Base-by-base conservation (phyloP, 371 early-diverging fungal genomes). In the Fennellomyces sp. region DNA sequence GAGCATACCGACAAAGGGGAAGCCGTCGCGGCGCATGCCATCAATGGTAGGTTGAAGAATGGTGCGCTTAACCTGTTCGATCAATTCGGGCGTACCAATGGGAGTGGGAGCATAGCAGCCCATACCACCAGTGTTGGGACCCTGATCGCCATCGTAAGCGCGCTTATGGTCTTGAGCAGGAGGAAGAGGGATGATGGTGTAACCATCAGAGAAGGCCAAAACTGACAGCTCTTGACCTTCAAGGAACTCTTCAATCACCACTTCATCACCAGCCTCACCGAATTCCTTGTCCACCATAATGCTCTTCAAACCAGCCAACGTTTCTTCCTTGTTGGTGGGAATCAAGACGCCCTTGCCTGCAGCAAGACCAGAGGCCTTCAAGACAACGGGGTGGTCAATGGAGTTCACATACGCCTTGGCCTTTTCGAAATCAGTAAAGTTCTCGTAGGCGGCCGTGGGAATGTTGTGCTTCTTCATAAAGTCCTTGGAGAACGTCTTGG, bases 51-150 rank as follows among this genome's bases (percentile, higher is more conserved):
- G 94, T 73, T 93, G 86, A 36, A 98, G 75, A 38, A 97, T 85
- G 0, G 88, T 89, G 36, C 83, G 78, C 68, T 93, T 82, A 69
- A 96, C 88, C 33, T 82, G 67, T 11, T 80, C 78, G 41, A 94
- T 76, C 42, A 97, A 69, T 56, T 85, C 83, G 15, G 86, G 75
- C 3, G 96, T 93, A 51, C 90, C 93, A 52, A 96, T 86, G 5
- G 97, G 97, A 2, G 98, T 95, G 27, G 98, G 98, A 36, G 93
- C 92, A 72, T 98, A 98, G 60, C 95, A 93, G 6, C 98, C 98
- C 98, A 98, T 98, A 56, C 98, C 98, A 58, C 98, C 98, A 0
- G 98, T 98, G 82, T 98, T 98, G 57, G 94, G 96, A 0, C 98
- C 98, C 69, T 84, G 68, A 73, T 98, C 98, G 58, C 91, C 90